Conservation (phyloP, 495 filamentous ascomycete genomes). For the Platismatia glauca region DNA sequence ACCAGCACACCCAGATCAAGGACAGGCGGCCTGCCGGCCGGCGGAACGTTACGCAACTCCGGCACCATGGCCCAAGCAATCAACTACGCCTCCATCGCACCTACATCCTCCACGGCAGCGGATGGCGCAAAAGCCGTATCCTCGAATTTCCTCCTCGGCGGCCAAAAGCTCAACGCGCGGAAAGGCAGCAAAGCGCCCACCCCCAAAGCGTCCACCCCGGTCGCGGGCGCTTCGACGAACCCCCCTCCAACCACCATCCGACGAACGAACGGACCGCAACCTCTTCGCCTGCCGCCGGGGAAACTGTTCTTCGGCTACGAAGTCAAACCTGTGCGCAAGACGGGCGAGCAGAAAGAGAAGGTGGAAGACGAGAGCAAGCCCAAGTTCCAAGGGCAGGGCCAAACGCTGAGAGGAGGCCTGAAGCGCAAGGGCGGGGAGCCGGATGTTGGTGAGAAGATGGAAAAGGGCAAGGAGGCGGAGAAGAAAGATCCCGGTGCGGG, state of each 20-base stretch:
- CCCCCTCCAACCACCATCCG: slow-evolving; percentile 37
- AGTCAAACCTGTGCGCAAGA: slow-evolving; percentile 75
- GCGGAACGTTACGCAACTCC: slow-evolving; percentile 67
- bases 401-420: slow-evolving; percentile 65
- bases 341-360: slow-evolving; percentile 54
- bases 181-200: slow-evolving; percentile 71
- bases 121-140: slow-evolving; percentile 54
- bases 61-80: slow-evolving; percentile 95
- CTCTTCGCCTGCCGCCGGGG: slow-evolving; percentile 73
- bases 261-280: slow-evolving; percentile 71
- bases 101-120: slow-evolving; percentile 54
- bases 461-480: slow-evolving; percentile 29
- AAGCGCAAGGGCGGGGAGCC: slow-evolving; percentile 40
- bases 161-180: slow-evolving; percentile 70
- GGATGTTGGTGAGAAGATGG: slow-evolving; percentile 18
- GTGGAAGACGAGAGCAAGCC: slow-evolving; percentile 56
- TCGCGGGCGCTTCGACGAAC: slow-evolving; percentile 59
- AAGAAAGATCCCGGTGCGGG: slow-evolving; percentile 17
- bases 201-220: slow-evolving; percentile 72
- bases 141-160: slow-evolving; percentile 67
- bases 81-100: slow-evolving; percentile 92
- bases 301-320: slow-evolving; percentile 96
- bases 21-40: slow-evolving; percentile 48
- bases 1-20: slow-evolving; percentile 58
- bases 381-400: slow-evolving; percentile 78